phyloP scores from a whole-genome alignment of 1,284 basidiomycete genomes.

The Boletus smithii region DNA sequence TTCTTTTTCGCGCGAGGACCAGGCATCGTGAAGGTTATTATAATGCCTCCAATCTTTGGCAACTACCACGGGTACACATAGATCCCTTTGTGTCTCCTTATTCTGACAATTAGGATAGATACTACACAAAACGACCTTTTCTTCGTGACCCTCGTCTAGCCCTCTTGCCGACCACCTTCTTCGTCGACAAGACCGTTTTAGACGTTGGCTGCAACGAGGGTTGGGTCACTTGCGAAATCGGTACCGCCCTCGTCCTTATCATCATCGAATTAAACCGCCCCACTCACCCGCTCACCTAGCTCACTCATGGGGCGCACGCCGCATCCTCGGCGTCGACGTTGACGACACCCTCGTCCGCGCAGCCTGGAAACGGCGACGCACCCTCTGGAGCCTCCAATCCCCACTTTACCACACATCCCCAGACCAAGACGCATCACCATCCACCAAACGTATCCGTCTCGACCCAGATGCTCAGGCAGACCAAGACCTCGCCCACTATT shows the following conservation, averaged over 20 bases:
- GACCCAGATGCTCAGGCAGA: neutral
- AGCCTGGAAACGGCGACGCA: conserved; percentile 66
- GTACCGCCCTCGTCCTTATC: conserved; percentile 35
- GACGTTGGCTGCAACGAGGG: conserved; percentile 86
- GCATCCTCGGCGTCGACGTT: conserved; percentile 77
- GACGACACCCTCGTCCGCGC: conserved; percentile 65
- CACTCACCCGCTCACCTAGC: conserved; percentile 40
- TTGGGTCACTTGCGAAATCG: conserved; percentile 77
- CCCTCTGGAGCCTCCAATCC: conserved; percentile 65
- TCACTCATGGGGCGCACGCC: conserved; percentile 55
- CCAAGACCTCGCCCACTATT: conserved; percentile 41
- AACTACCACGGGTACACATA: conserved; percentile 60
- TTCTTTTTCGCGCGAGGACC: conserved; percentile 31
- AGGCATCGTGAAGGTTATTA: conserved; percentile 26
- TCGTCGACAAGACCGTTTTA: conserved; percentile 57
- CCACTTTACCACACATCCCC: too few relatives aligned
- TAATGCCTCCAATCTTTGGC: conserved; percentile 41
- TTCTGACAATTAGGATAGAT: too few relatives aligned
- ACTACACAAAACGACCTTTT: conserved; percentile 68
- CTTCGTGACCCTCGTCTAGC: conserved; percentile 57
- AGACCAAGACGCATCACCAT: neutral
- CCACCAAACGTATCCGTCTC: conserved; percentile 16
- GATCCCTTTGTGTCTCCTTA: too few relatives aligned
- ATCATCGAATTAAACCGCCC: neutral
- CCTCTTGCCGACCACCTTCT: conserved; percentile 52